Conservation (phyloP, 1,139 yeast genomes). For the Lodderomyces pseudojiufengensis region DNA sequence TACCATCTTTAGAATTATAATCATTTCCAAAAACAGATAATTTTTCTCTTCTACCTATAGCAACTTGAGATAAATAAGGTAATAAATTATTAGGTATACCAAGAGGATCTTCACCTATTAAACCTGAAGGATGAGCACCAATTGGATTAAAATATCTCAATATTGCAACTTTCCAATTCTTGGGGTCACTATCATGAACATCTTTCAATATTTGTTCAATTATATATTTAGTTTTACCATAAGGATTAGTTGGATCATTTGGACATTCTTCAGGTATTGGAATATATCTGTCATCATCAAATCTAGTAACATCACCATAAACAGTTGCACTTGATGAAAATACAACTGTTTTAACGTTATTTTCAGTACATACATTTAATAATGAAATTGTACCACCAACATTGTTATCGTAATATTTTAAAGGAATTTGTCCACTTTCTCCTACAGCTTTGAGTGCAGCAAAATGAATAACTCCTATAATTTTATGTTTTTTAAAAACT, state of each 20-base stretch:
- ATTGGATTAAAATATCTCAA: conserved; percentile 79
- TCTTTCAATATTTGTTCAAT: conserved; percentile 65
- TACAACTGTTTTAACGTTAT: conserved; percentile 56
- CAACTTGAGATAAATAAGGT: conserved; percentile 77
- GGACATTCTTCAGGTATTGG: conserved; percentile 83
- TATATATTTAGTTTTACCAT: conserved; percentile 67
- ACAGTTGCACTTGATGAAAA: conserved; percentile 83
- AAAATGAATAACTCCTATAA: conserved; percentile 69
- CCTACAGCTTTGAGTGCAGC: conserved; percentile 90
- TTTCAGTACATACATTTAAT: conserved; percentile 48
- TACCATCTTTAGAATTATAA: conserved; percentile 69
- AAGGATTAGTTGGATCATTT: conserved; percentile 71
- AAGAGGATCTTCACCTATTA: conserved; percentile 76
- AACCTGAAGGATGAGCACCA: conserved; percentile 82
- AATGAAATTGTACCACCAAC: conserved; percentile 63
- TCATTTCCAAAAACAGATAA: conserved; percentile 65
- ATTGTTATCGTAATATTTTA: conserved; percentile 67
- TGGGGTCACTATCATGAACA: conserved; percentile 42
- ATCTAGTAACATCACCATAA: conserved; percentile 78
- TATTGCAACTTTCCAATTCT: conserved; percentile 57
- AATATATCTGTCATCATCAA: conserved; percentile 54
- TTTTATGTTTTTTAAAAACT: conserved; percentile 49
- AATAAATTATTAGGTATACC: conserved; percentile 75
- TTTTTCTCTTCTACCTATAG: conserved; percentile 67
- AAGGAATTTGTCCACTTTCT: conserved; percentile 72